Percentiles rank a stretch among this genome's conserved stretches.
Evolutionary conservation across 768 basidiomycete species (phyloP).

Genomic region (Hypholoma fasciculare): DNA sequence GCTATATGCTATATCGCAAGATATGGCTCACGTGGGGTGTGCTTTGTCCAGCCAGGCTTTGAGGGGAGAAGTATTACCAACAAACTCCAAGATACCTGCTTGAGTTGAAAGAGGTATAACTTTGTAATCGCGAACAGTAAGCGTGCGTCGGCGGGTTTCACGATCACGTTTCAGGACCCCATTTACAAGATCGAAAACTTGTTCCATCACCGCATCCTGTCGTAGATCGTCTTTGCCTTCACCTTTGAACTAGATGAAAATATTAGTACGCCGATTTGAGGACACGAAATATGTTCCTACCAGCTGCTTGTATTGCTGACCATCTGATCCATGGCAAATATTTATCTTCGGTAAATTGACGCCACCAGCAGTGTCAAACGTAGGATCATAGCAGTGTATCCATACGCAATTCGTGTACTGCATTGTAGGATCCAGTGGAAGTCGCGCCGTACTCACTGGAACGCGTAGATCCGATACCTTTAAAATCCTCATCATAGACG

Average conservation of each 20-base stretch:
- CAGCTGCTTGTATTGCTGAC: conserved; percentile 71
- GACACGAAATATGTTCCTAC: conserved; percentile 41
- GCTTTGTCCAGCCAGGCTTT: conserved; percentile 59
- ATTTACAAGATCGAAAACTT: conserved; percentile 92
- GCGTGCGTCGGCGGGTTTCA: conserved; percentile 69
- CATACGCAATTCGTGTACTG: conserved; percentile 71
- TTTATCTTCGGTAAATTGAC: conserved; percentile 82
- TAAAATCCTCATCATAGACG: conserved; percentile 43
- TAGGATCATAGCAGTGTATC: conserved; percentile 60
- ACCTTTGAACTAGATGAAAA: conserved; percentile 76
- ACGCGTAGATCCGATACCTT: conserved; percentile 58
- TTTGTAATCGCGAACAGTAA: conserved; percentile 82
- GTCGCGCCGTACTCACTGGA: conserved; percentile 80
- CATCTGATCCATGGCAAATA: conserved; percentile 67
- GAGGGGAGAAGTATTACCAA: conserved; percentile 72
- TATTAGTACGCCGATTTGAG: neutral
- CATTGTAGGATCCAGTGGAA: conserved; percentile 68
- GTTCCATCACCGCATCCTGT: conserved; percentile 99
- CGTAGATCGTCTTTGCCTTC: conserved; percentile 89
- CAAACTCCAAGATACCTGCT: conserved; percentile 91
- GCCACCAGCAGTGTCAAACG: conserved; percentile 73
- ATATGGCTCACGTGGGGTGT: conserved; percentile 53
- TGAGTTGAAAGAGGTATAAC: conserved; percentile 81
- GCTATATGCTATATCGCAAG: neutral
- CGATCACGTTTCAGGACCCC: conserved; percentile 70